These are phyloP conservation scores for Ophiostoma populinum DNA, from an alignment of 2,329 filamentous ascomycete species.

Conservation along the genomic window DNA sequence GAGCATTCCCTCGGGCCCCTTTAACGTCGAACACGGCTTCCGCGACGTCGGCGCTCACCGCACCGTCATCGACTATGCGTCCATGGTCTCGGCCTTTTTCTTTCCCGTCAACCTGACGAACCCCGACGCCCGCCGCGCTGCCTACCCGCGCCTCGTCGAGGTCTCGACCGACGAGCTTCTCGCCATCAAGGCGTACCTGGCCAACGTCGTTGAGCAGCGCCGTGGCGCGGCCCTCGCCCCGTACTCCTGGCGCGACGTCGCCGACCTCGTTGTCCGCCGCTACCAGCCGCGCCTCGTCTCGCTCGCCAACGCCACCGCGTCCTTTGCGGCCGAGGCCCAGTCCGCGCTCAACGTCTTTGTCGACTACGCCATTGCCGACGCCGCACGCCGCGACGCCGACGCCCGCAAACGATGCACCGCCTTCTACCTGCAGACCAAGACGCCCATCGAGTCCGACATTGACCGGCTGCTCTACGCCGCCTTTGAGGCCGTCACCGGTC, in stretches of 20 bases:
- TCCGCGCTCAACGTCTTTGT: conserved; percentile 1
- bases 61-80: conserved; percentile 6
- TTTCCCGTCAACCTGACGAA: conserved; percentile 7
- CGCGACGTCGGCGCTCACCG: conserved; percentile 6
- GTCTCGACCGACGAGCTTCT: conserved; percentile 1
- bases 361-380: conserved; percentile 3
- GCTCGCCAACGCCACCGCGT: conserved; percentile 1
- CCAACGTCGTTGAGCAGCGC: conserved; percentile 1
- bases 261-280: conserved; percentile 6
- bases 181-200: conserved; percentile 4
- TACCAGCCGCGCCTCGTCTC: conserved; percentile 3
- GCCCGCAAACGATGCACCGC: conserved; percentile 3
- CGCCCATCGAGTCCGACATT: background rate
- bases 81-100: conserved; percentile 8
- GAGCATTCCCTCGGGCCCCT: background rate
- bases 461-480: conserved; percentile 7
- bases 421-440: conserved; percentile 6
- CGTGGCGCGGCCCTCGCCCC: background rate
- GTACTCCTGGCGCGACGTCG: conserved; percentile 7
- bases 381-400: conserved; percentile 1
- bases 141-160: conserved; percentile 2
- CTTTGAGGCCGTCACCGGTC: conserved; percentile 3
- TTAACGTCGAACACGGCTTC: conserved; percentile 4
- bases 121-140: conserved; percentile 2
- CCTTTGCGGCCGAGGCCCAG: background rate